Evolutionary conservation across 2,329 filamentous ascomycete species (phyloP), one percentile per base, ranked within the genome.

Genomic region (Colletotrichum sp.): DNA sequence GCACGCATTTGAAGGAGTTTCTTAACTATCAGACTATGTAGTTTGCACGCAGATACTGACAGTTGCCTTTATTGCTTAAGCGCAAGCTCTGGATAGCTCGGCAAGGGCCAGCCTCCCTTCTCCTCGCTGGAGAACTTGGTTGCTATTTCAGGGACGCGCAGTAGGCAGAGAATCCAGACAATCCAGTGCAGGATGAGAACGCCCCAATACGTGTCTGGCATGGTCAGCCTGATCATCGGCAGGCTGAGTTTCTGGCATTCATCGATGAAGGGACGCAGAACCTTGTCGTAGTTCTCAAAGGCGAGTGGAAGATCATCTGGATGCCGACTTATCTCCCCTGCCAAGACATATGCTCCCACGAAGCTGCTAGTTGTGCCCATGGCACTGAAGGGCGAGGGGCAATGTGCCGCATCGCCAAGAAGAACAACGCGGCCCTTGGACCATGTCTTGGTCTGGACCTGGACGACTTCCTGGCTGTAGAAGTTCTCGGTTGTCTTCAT

Each of bases 301-400:
- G 76, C 77, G 16, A 10, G 52, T 1, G 18, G 26, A 6, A 67
- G 30, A 16, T 65, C 75, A n/a, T 16, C 57, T 18, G 72, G 49
- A 49, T 74, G 73, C 71, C 70, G 77, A 55, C 72, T 72, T n/a
- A 89, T 83, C 76, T 89, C 89, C 7, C 89, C 89, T 0, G 89
- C 89, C 1, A 91, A 83, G 4, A 90, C 80, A 78, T 91, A 90
- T 1, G 88, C 88, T 3, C 86, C 86, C 16, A 88, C 79, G 5
- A 90, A 78, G 2, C 84, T 85, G 10, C 81, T 77, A 4, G 84
- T 84, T 1, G 87, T 88, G 4, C 88, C 88, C 83, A 87, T 86
- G 3, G 88, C 89, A 1, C 84, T 87, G 7, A 86, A 79, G 1
- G 86, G 84, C 5, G 86, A 86, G 1, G 87, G 85, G 34, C 84